These are phyloP conservation scores for Juncus effusus DNA, from an alignment of 176 grass and related monocot species.

Conservation along the genomic window DNA sequence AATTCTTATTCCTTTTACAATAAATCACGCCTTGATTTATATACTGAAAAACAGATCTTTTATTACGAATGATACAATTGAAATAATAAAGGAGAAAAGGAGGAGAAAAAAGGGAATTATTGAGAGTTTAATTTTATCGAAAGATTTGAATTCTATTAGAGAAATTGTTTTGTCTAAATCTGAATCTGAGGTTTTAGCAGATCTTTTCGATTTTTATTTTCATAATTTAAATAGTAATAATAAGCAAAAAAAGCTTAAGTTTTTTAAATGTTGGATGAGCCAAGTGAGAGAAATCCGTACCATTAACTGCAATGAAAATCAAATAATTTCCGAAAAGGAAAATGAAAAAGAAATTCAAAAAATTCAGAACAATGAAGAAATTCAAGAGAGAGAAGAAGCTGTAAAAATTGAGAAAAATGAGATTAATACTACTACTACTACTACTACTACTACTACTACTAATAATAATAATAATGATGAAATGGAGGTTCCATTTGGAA, in stretches of 20 bases:
- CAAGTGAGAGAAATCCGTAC: constrained; percentile 47
- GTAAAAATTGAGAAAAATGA: too few relatives aligned
- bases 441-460: too few relatives aligned
- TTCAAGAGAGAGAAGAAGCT: constrained; percentile 1
- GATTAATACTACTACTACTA: too few relatives aligned
- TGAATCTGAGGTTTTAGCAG: constrained; percentile 38
- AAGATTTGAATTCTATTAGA: constrained; percentile 44
- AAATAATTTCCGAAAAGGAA: constrained; percentile 24
- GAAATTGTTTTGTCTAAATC: constrained; percentile 42
- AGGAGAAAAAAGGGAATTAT: constrained; percentile 51
- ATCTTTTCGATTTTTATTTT: constrained; percentile 76
- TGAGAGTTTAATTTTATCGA: constrained; percentile 44
- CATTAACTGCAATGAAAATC: constrained; percentile 18
- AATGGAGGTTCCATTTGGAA: constrained; percentile 36
- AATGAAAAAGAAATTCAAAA: constrained; percentile 51
- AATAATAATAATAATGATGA: constrained; percentile 2
- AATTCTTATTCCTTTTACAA: constrained; percentile 63
- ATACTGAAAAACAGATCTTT: constrained; percentile 28
- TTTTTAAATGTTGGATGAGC: constrained; percentile 93
- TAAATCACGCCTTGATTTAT: constrained; percentile 61
- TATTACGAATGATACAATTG: constrained; percentile 18
- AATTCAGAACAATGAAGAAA: constrained; percentile 35
- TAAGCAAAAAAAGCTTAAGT: constrained; percentile 66
- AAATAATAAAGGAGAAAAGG: constrained; percentile 40
- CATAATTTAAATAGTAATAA: constrained; percentile 36